These are phyloP conservation scores for Wickerhamiella musiphila DNA, from an alignment of 805 yeast species.

Conservation along the genomic window DNA sequence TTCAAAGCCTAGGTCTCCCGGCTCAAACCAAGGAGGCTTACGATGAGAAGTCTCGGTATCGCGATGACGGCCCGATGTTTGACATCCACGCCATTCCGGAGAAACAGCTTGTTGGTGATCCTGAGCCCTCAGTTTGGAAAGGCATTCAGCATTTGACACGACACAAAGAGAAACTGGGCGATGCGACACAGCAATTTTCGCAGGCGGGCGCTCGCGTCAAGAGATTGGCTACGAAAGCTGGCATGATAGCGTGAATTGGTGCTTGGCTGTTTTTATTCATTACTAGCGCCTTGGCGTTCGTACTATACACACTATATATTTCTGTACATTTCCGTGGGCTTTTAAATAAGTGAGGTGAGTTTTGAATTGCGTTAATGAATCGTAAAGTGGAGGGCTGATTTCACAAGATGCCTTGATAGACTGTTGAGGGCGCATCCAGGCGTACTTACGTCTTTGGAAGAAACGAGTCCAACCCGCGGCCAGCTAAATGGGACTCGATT, in stretches of 20 bases:
- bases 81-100: constrained; percentile 10
- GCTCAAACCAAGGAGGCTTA: not conserved
- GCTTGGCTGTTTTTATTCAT: constrained; percentile 6
- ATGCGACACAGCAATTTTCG: constrained; percentile 1
- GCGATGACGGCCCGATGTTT: constrained; percentile 12
- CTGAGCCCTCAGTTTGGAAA: constrained; percentile 13
- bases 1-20: not conserved
- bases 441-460: too few relatives aligned
- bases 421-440: too few relatives aligned
- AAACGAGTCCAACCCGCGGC: too few relatives aligned
- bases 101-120: constrained; percentile 12
- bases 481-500: too few relatives aligned
- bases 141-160: constrained; percentile 9
- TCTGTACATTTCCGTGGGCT: constrained; percentile 3
- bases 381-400: too few relatives aligned
- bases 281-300: constrained; percentile 7
- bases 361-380: too few relatives aligned
- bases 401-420: too few relatives aligned
- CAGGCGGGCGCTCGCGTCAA: not conserved
- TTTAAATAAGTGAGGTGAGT: too few relatives aligned
- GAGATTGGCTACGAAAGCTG: not conserved
- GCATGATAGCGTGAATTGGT: not conserved
- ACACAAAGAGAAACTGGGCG: constrained; percentile 4
- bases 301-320: not conserved
- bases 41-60: constrained; percentile 2